Evolutionary conservation across 352 stramenopile genomes (phyloP), one percentile per base, ranked within the genome.

Genomic region (Globisporangium nodosum): DNA sequence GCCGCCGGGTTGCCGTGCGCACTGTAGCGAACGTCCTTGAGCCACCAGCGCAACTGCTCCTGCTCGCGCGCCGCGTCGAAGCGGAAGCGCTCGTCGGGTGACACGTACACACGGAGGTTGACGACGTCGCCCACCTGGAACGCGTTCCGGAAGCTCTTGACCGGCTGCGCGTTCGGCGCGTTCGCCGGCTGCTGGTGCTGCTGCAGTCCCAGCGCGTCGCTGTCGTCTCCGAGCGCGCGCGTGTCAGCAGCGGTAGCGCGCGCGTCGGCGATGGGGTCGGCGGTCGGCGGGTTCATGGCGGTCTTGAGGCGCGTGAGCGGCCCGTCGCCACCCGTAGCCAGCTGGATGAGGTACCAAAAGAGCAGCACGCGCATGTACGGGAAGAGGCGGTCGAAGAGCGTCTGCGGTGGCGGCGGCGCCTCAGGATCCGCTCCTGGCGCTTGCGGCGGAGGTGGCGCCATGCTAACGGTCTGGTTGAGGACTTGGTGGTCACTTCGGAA

Each of bases 321-420:
- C 6, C n/a, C 60, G 50, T 24, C 39, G 63, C 49, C 63, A 56
- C 49, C 62, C 56, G n/a, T 64, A 50, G 77, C 73, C 43, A 74
- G 69, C 50, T 88, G 77, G 57, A 94, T 78, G 39, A 80, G 70
- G 71, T 94, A 94, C 77, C 84, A 94, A 58, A 92, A 78, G 60
- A 82, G 69, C n/a, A 90, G 47, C 66, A 92, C 83, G 63, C 81
- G 85, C 35, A 90, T 47, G 58, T 88, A 67, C 40, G 82, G 80
- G 69, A 78, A 86, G 54, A 85, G 12, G 46, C 78, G 76, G 49
- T 90, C 76, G 63, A 83, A 68, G 13, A 85, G 49, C n/a, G 68
- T 69, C 59, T 80, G 64, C 55, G 66, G 58, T n/a, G 55, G 20
- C 45, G 45, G 43, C 18, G 15, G 43, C 18, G 43, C 43, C 18